A percentile compares a stretch with the other conserved stretches of the same genome.
phyloP scores from a whole-genome alignment of 257 asterid species.

The Verbascum thapsus region DNA sequence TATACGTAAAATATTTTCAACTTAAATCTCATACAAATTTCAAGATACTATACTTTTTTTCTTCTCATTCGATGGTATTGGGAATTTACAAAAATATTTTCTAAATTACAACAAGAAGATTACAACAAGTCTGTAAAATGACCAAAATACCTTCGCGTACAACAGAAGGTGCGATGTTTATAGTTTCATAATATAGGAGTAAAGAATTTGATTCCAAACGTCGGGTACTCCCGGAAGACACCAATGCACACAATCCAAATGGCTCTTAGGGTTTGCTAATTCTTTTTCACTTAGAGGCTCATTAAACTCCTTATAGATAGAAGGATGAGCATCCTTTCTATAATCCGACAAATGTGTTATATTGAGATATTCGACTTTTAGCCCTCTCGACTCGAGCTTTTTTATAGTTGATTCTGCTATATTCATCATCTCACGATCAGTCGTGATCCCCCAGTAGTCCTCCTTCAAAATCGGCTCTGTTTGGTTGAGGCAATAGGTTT shows the following conservation, averaged over 20 bases:
- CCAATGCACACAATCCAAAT: conserved; percentile 73
- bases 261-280: conserved; percentile 38
- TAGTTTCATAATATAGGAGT: conserved; percentile 42
- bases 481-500: conserved; percentile 45
- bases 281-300: conserved; percentile 38
- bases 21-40: no score
- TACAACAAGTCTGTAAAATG: no score
- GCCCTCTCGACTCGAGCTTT: conserved; percentile 42
- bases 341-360: conserved; percentile 65
- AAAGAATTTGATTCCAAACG: conserved; percentile 69
- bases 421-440: conserved; percentile 49
- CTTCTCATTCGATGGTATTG: no score
- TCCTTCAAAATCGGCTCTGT: conserved; percentile 40
- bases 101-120: background rate
- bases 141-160: background rate
- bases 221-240: conserved; percentile 88
- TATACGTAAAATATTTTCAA: no score
- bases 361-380: conserved; percentile 53
- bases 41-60: no score
- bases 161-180: background rate
- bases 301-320: conserved; percentile 42
- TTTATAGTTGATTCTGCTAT: conserved; percentile 41
- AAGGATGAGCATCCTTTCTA: conserved; percentile 67
- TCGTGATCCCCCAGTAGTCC: conserved; percentile 41
- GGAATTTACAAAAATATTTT: background rate